A percentile compares a stretch with the other conserved stretches of the same genome.
Evolutionary conservation across 2,329 filamentous ascomycete species (phyloP).

Genomic region (Fusarium nisikadoi): DNA sequence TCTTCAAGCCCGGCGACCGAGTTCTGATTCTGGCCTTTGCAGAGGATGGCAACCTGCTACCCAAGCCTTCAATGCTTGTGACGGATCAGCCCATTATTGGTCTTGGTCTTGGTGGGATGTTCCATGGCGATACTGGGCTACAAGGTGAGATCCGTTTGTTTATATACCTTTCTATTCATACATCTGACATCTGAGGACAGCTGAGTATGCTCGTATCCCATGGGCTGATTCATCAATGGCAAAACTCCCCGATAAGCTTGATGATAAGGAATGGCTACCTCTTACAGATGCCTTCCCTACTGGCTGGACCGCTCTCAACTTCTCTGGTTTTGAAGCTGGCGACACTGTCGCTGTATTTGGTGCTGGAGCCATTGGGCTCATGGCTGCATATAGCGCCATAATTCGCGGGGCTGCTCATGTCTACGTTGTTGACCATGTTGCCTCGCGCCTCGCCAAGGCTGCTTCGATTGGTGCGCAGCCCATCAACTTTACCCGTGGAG

Average conservation of each 20-base stretch:
- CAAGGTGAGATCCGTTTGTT: not conserved
- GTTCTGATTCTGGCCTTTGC: not conserved
- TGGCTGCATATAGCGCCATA: constrained; percentile 27
- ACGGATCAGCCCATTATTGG: not conserved
- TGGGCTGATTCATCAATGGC: constrained; percentile 8
- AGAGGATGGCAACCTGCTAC: constrained; percentile 6
- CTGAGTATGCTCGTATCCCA: constrained; percentile 16
- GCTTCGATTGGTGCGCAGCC: constrained; percentile 22
- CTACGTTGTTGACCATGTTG: constrained; percentile 23
- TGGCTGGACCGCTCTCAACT: constrained; percentile 5
- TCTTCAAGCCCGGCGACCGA: constrained; percentile 5
- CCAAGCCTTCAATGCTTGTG: not conserved
- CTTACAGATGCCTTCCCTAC: constrained; percentile 19
- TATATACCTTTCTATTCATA: rapidly evolving
- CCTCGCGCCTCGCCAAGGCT: constrained; percentile 11
- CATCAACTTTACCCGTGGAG: constrained; percentile 24
- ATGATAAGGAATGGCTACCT: constrained; percentile 15
- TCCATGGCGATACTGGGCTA: not conserved
- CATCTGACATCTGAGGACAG: not conserved
- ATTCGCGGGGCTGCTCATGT: constrained; percentile 24
- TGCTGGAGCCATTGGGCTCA: constrained; percentile 13
- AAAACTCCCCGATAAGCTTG: not conserved
- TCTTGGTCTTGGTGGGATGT: not conserved
- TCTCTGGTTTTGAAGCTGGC: constrained; percentile 16
- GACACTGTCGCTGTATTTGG: constrained; percentile 30